Conservation (phyloP, 768 basidiomycete species). For the Termitomyces sp. region DNA sequence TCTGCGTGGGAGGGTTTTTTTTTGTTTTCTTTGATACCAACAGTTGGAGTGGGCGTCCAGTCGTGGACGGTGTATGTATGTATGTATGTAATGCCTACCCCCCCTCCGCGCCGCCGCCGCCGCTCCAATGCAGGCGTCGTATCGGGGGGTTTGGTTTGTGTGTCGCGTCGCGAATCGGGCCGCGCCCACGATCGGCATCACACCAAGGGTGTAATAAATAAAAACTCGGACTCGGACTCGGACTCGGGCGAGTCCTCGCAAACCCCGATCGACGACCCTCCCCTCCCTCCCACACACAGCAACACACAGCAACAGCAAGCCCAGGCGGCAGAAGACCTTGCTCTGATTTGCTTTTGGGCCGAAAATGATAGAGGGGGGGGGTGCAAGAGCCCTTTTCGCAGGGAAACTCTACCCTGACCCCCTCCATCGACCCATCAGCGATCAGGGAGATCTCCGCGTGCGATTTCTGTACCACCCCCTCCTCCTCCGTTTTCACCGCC, state of each 20-base stretch:
- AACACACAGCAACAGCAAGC: neutral
- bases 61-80: neutral
- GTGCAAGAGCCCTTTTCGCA: neutral
- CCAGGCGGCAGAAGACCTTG: neutral
- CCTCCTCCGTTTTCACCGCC: too few species aligned
- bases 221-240: too few species aligned
- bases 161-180: too few species aligned
- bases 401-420: neutral
- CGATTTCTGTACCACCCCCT: too few species aligned
- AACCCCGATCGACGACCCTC: neutral
- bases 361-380: neutral
- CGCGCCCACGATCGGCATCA: too few species aligned
- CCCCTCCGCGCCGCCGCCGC: too few species aligned
- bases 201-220: too few species aligned
- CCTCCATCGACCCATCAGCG: neutral
- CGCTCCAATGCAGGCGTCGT: too few species aligned
- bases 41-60: too few species aligned
- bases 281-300: too few species aligned
- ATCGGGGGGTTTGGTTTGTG: too few species aligned
- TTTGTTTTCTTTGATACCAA: neutral
- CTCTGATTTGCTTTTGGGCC: neutral
- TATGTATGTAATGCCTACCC: too few species aligned
- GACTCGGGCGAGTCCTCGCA: neutral
- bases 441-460: constrained; percentile 2
- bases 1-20: constrained; percentile 8